Evolutionary conservation across 805 yeast species (phyloP).

Genomic region (Teunomyces cretensis): DNA sequence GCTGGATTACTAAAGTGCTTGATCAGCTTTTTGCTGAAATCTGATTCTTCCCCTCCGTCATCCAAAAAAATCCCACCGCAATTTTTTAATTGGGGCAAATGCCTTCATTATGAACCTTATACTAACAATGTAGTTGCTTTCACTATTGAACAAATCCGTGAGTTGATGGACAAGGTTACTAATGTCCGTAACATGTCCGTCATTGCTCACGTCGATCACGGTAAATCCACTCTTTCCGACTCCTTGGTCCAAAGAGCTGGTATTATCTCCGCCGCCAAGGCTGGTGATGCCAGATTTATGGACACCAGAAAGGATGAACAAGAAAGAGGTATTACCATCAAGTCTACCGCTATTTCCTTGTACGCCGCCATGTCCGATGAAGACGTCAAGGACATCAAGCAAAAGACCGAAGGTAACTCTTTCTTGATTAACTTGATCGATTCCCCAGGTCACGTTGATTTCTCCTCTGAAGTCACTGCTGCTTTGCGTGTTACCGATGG

Average conservation of each 20-base stretch:
- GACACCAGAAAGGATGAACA: slow-evolving; percentile 99
- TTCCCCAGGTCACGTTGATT: slow-evolving; percentile 99
- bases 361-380: slow-evolving; percentile 85
- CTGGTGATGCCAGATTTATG: slow-evolving; percentile 99
- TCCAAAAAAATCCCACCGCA: background rate
- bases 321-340: slow-evolving; percentile 99
- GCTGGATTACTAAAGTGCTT: no score
- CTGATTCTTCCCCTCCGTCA: background rate
- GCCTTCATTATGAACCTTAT: slow-evolving; percentile 1
- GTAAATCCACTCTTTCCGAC: slow-evolving; percentile 98
- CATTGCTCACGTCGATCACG: slow-evolving; percentile 99
- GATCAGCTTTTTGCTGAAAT: no score
- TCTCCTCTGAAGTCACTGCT: slow-evolving; percentile 99
- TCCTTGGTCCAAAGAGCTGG: slow-evolving; percentile 99
- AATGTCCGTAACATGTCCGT: slow-evolving; percentile 99
- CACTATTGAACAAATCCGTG: slow-evolving; percentile 86
- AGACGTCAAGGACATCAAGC: slow-evolving; percentile 85
- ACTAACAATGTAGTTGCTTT: slow-evolving; percentile 46
- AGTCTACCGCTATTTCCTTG: slow-evolving; percentile 97
- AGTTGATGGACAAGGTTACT: slow-evolving; percentile 98
- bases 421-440: slow-evolving; percentile 98
- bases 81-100: background rate
- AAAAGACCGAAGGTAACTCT: slow-evolving; percentile 88
- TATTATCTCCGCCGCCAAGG: slow-evolving; percentile 99
- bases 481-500: slow-evolving; percentile 99